These are phyloP conservation scores for Tolypocladium pustulatum DNA, from an alignment of 2,329 filamentous ascomycete species.

Conservation along the genomic window DNA sequence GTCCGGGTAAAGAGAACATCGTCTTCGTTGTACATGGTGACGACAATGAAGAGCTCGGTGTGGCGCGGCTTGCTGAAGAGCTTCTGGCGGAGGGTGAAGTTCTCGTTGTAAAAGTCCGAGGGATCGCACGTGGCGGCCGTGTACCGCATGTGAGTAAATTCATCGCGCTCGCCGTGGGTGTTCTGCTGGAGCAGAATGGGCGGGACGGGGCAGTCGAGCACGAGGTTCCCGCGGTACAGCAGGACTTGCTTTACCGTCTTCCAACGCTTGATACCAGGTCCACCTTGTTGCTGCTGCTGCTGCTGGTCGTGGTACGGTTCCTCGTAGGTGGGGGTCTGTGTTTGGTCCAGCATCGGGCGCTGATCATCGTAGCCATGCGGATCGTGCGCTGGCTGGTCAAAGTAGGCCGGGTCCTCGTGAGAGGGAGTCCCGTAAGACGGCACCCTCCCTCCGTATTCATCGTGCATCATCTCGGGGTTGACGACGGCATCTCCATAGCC, in stretches of 20 bases:
- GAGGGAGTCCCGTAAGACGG: constrained; percentile 56
- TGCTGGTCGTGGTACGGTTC: constrained; percentile 36
- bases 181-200: constrained; percentile 80
- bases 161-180: constrained; percentile 83
- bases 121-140: constrained; percentile 92
- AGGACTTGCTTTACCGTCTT: constrained; percentile 99
- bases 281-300: constrained; percentile 14
- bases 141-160: constrained; percentile 87
- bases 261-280: constrained; percentile 63
- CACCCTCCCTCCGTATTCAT: constrained; percentile 30
- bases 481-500: constrained; percentile 60
- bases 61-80: constrained; percentile 87
- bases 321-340: constrained; percentile 32
- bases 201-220: constrained; percentile 92
- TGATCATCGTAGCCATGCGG: constrained; percentile 54
- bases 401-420: constrained; percentile 47
- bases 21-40: constrained; percentile 99
- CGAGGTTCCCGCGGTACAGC: constrained; percentile 90
- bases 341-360: constrained; percentile 62
- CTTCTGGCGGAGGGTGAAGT: constrained; percentile 84
- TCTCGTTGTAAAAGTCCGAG: constrained; percentile 73
- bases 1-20: constrained; percentile 92
- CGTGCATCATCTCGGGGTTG: constrained; percentile 75
- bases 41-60: constrained; percentile 90
- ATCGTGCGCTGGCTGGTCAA: constrained; percentile 29